These are phyloP conservation scores for Camillea tinctor DNA, from an alignment of 2,329 filamentous ascomycete genomes.

Conservation along the genomic window DNA sequence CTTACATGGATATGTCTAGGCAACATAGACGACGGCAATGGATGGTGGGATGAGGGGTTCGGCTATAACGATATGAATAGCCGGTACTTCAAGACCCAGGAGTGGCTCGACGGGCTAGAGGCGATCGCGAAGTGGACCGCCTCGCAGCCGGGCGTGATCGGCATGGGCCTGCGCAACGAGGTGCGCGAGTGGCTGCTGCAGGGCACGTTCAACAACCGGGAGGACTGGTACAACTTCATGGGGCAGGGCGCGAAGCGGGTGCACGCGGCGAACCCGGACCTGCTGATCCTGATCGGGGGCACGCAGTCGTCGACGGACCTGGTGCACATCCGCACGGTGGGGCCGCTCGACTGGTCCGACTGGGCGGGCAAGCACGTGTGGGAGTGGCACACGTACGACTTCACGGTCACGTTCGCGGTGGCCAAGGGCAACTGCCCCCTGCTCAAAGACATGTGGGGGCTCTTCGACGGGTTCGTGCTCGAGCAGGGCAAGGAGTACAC, in stretches of 20 bases:
- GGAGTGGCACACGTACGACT: constrained; percentile 60
- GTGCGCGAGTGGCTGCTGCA: constrained; percentile 49
- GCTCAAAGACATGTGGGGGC: constrained; percentile 44
- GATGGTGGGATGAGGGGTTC: constrained; percentile 56
- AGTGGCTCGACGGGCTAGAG: constrained; percentile 53
- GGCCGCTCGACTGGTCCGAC: constrained; percentile 42
- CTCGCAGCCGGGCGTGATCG: constrained; percentile 49
- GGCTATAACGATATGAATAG: constrained; percentile 50
- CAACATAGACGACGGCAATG: constrained; percentile 54
- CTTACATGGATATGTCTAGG: constrained; percentile 16
- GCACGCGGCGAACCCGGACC: constrained; percentile 50
- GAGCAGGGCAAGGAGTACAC: constrained; percentile 46
- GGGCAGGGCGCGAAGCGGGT: constrained; percentile 46
- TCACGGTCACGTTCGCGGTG: constrained; percentile 48
- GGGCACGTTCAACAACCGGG: constrained; percentile 39
- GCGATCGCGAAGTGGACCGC: constrained; percentile 52
- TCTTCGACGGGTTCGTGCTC: constrained; percentile 51
- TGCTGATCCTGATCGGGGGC: constrained; percentile 55
- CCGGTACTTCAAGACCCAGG: constrained; percentile 51
- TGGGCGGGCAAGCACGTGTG: constrained; percentile 56
- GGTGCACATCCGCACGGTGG: constrained; percentile 38
- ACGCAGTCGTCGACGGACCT: constrained; percentile 54
- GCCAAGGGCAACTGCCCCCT: constrained; percentile 42
- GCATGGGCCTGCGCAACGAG: constrained; percentile 59
- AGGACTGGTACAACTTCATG: constrained; percentile 52